Evolutionary conservation across 352 stramenopile species (phyloP).

Genomic region (Phytopythium chamaehyphon): DNA sequence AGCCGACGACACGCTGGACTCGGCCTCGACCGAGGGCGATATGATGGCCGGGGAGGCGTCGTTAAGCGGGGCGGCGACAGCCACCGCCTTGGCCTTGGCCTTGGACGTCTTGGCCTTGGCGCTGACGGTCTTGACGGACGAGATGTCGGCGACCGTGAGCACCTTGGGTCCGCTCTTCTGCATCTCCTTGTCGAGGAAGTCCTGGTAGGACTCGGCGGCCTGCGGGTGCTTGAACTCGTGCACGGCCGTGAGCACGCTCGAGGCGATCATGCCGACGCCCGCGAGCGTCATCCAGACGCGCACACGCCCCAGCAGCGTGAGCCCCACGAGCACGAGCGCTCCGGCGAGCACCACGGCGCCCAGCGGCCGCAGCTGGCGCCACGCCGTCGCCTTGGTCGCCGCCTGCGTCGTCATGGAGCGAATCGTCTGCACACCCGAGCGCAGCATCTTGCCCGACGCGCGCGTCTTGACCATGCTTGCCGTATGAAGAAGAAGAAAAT

Average conservation of each 20-base stretch:
- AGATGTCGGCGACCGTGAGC: slow-evolving; percentile 46
- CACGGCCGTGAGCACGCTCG: slow-evolving; percentile 56
- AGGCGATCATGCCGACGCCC: slow-evolving; percentile 52
- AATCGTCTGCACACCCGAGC: slow-evolving; percentile 23
- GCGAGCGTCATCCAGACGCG: slow-evolving; percentile 68
- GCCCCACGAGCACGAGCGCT: slow-evolving; percentile 32
- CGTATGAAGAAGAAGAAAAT: too few species aligned
- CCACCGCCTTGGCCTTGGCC: slow-evolving; percentile 12
- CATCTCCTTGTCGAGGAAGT: slow-evolving; percentile 56
- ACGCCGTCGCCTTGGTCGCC: slow-evolving; percentile 13
- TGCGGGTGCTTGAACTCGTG: slow-evolving; percentile 54
- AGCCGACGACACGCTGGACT: slow-evolving; percentile 1
- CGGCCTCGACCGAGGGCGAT: slow-evolving; percentile 8
- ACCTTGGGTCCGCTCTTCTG: slow-evolving; percentile 36
- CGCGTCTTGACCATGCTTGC: slow-evolving; percentile 26
- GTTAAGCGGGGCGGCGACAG: slow-evolving; percentile 30
- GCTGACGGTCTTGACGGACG: slow-evolving; percentile 23
- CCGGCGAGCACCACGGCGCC: slow-evolving; percentile 27
- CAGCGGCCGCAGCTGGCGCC: slow-evolving; percentile 17
- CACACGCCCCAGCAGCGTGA: slow-evolving; percentile 43
- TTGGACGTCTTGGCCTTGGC: slow-evolving; percentile 10
- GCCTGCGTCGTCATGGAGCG: slow-evolving; percentile 24
- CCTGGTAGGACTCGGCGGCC: slow-evolving; percentile 39
- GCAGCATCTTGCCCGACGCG: slow-evolving; percentile 22
- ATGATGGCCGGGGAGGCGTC: slow-evolving; percentile 37